Conservation (phyloP, 163 green algal genomes). For the Chloromonas sp. region DNA sequence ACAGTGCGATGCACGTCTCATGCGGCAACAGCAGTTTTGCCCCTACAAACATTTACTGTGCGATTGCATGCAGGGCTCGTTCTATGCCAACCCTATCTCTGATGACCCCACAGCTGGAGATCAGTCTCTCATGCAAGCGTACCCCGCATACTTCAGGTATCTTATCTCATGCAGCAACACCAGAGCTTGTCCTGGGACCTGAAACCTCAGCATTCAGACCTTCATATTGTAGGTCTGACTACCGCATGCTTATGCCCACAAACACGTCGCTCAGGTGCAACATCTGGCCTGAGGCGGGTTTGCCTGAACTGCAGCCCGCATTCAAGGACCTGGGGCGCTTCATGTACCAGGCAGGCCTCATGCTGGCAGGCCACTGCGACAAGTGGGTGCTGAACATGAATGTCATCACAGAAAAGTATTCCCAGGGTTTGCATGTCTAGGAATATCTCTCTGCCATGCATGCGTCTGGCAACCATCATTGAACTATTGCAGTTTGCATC, state of each 20-base stretch:
- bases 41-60: background rate
- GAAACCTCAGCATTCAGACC: no score
- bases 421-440: no score
- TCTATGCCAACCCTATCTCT: constrained; percentile 74
- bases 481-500: no score
- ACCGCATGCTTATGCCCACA: no score
- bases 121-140: constrained; percentile 2
- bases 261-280: constrained; percentile 37
- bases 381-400: constrained; percentile 18
- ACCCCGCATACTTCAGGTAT: constrained; percentile 44
- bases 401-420: background rate
- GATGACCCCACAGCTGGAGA: constrained; percentile 26
- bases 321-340: constrained; percentile 65
- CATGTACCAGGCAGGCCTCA: constrained; percentile 56
- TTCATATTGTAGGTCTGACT: no score
- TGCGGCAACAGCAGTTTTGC: no score
- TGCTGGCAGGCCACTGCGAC: constrained; percentile 59
- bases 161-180: no score
- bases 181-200: no score
- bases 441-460: no score
- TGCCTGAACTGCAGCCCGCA: constrained; percentile 63
- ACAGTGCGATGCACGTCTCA: no score
- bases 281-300: constrained; percentile 58
- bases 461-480: no score
- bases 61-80: constrained; percentile 33